Conservation (phyloP, 139 green algal species). For the Auxenochlorella pyrenoidosa region DNA sequence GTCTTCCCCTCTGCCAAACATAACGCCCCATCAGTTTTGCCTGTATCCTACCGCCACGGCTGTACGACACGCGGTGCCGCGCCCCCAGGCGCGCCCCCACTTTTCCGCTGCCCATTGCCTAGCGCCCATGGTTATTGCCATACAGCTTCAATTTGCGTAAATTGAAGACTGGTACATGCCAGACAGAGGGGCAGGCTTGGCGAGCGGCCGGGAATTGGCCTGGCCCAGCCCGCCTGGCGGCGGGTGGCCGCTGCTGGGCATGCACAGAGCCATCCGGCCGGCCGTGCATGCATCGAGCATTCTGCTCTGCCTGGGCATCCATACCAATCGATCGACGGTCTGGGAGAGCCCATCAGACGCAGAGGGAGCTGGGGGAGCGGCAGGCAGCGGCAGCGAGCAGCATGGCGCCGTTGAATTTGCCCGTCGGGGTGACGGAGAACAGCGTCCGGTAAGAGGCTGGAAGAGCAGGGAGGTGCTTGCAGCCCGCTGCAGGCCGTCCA, state of each 20-base stretch:
- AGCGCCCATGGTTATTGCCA: no score
- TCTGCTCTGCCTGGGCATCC: background rate
- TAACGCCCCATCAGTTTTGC: no score
- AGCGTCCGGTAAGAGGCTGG: constrained; percentile 58
- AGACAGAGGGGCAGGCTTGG: background rate
- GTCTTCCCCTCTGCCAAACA: no score
- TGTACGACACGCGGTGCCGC: no score
- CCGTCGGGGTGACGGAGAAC: constrained; percentile 50
- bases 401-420: constrained; percentile 45
- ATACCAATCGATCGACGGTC: background rate
- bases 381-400: background rate
- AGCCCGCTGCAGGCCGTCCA: background rate
- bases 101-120: no score
- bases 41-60: no score
- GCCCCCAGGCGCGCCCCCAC: no score
- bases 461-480: background rate
- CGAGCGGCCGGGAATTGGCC: background rate
- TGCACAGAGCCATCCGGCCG: background rate
- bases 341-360: no score
- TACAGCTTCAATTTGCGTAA: no score
- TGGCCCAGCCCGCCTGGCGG: background rate
- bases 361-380: background rate
- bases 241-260: background rate
- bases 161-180: no score
- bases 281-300: background rate